Evolutionary conservation across 2,329 filamentous ascomycete genomes (phyloP), one percentile per base, ranked within the genome.

Genomic region (Cordyceps farinosa): DNA sequence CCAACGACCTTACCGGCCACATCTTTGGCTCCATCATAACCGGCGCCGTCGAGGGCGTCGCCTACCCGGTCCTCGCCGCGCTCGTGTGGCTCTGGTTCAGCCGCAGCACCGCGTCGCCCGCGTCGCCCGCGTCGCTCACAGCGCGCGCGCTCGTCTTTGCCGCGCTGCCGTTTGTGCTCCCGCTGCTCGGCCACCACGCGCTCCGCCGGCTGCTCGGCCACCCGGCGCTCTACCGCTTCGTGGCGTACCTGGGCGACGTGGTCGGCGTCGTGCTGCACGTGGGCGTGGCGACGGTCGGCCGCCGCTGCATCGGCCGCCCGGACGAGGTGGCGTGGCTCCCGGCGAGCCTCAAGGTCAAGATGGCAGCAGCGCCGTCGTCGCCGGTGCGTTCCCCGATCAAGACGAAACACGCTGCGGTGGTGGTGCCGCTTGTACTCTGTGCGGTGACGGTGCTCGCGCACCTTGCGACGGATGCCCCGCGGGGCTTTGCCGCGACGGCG

Each of bases 251-350:
- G 9, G 6, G 10, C 34, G 36, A 8, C 34, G 22, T 54, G 52
- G 10, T 30, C 1, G 36, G 13, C 13, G 10, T 54, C 11, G 9
- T 57, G 27, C 40, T 47, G 40, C 40, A 45, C 13, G 44, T 34
- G 6, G 27, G 3, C 27, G 10, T 57, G 9, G 54, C 29, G 40
- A 34, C 40, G 29, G 3, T 45, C 2, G 54, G 54, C 1, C 22
- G 54, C 9, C 8, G 13, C 10, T 9, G 36, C 17, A 17, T 57
- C 54, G 54, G 40, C 9, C 67, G 54, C n/a, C 54, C 54, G 15
- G 54, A 45, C 8, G 54, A 57, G 54, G 54, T 57, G 40, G n/a
- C 13, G 5, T 56, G 53, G 53, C 27, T 56, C 27, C 30, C 53
- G 15, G 53, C 36, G 17, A 29, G 32, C 6, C 9, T 30, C 9